These are phyloP conservation scores for Fusarium piperis DNA, from an alignment of 2,329 filamentous ascomycete species.

Conservation along the genomic window DNA sequence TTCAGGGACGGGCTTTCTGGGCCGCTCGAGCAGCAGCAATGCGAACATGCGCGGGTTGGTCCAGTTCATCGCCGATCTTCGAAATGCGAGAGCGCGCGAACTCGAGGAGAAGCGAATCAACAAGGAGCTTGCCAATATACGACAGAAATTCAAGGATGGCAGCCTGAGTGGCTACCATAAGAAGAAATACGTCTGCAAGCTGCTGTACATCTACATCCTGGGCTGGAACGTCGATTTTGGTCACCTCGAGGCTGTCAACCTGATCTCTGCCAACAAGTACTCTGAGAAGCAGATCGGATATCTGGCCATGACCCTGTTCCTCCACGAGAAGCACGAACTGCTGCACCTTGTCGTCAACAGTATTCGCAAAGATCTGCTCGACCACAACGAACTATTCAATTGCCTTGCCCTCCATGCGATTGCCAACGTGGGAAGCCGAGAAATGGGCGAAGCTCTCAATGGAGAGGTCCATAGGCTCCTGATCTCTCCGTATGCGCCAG, in stretches of 20 bases:
- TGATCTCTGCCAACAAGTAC: slow-evolving; percentile 96
- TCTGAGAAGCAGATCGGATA: slow-evolving; percentile 99
- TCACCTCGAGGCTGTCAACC: slow-evolving; percentile 96
- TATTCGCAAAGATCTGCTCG: slow-evolving; percentile 93
- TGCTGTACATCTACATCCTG: slow-evolving; percentile 98
- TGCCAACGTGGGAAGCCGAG: slow-evolving; percentile 93
- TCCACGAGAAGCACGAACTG: slow-evolving; percentile 97
- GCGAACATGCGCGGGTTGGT: slow-evolving; percentile 85
- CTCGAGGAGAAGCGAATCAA: slow-evolving; percentile 99
- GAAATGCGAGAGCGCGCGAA: slow-evolving; percentile 94
- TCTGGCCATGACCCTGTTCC: slow-evolving; percentile 93
- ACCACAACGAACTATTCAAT: slow-evolving; percentile 97
- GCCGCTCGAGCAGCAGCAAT: slow-evolving; percentile 72
- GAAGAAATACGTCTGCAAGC: slow-evolving; percentile 99
- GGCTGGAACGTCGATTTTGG: slow-evolving; percentile 99
- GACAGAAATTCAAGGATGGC: slow-evolving; percentile 97
- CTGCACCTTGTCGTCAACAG: slow-evolving; percentile 97
- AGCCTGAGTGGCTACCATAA: slow-evolving; percentile 96
- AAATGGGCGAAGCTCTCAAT: slow-evolving; percentile 96
- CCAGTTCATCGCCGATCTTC: slow-evolving; percentile 96
- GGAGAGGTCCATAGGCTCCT: slow-evolving; percentile 91
- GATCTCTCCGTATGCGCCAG: slow-evolving; percentile 83
- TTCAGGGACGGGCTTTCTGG: slow-evolving; percentile 68
- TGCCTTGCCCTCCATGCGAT: slow-evolving; percentile 96
- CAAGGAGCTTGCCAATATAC: slow-evolving; percentile 98